phyloP scores from a whole-genome alignment of 2,329 filamentous ascomycete species.

The Colletotrichum eremochloae region DNA sequence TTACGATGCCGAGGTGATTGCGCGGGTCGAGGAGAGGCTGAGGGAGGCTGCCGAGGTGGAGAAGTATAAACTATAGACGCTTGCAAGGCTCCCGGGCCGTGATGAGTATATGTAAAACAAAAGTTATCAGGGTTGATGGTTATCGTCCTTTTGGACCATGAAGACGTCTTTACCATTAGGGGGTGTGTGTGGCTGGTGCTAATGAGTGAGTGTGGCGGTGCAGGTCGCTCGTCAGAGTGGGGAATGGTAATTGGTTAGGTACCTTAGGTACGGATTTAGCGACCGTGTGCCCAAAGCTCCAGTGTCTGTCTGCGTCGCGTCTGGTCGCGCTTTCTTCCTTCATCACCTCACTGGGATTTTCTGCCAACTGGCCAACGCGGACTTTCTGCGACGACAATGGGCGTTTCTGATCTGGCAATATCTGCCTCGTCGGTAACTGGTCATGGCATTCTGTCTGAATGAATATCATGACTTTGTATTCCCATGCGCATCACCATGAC shows the following conservation, averaged over 20 bases:
- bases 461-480: too few species aligned
- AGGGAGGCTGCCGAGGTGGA: slow-evolving; percentile 76
- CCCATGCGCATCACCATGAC: background rate
- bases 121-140: background rate
- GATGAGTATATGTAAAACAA: background rate
- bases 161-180: background rate
- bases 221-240: background rate
- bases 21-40: slow-evolving; percentile 75
- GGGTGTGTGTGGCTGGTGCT: background rate
- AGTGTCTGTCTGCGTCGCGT: slow-evolving; percentile 9
- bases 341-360: background rate
- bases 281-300: background rate
- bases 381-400: background rate
- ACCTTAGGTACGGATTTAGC: background rate
- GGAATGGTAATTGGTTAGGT: background rate
- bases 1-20: slow-evolving; percentile 78
- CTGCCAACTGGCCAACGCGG: background rate
- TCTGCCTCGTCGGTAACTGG: background rate
- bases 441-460: too few species aligned
- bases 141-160: background rate
- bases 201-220: background rate
- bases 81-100: background rate
- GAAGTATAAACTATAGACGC: slow-evolving; percentile 56
- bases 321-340: slow-evolving; percentile 10
- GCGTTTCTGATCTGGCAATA: background rate